Base-by-base conservation (phyloP, 306 rosid species). In the Benincasa hispida region DNA sequence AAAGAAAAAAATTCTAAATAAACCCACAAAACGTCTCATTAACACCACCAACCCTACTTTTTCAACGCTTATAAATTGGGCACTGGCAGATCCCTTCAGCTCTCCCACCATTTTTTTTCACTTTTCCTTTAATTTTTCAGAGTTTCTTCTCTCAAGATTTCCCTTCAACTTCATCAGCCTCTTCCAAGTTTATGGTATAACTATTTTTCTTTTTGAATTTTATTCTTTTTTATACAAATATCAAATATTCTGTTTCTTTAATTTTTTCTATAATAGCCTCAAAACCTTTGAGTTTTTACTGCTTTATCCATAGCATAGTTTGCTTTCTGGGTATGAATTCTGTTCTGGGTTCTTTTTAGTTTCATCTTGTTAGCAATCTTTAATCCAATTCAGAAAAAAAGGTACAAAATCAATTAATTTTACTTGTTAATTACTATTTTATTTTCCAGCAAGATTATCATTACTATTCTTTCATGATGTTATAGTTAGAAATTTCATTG, bases 11-110 rank as follows among this genome's bases (percentile, higher is more conserved):
- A 14, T 61, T 8, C 14, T 8, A 32, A 5, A 6, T 22, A 68
- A 12, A 68, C n/a, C 54, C 54, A 67, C 66, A 17, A 25, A 59
- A 59, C 66, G 66, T 59, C 66, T 59, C 66, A 13, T 59, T 59
- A 59, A 59, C 66, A 27, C 37, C 66, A 59, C 54, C 74, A 67
- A 68, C 74, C 74, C 74, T 41, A 68, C 53, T 12, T 41, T 68
- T 68, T 41, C 13, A 68, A 42, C 13, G 18, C 6, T 11, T 41
- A 42, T 68, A 68, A 68, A 42, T 41, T 1, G 34, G 1, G 11
- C 11, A 68, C 19, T 68, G 51, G 1, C 74, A 42, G 32, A 68
- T 14, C 37, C 1, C 74, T 41, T 24, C 55, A 24, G 6, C 35
- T 68, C 55, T 68, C 74, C 9, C 74, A 68, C 74, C 10, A 12